A percentile compares a stretch with the other conserved stretches of the same genome.
Conservation (phyloP, 352 stramenopile genomes). For the Phytophthora sojae region DNA sequence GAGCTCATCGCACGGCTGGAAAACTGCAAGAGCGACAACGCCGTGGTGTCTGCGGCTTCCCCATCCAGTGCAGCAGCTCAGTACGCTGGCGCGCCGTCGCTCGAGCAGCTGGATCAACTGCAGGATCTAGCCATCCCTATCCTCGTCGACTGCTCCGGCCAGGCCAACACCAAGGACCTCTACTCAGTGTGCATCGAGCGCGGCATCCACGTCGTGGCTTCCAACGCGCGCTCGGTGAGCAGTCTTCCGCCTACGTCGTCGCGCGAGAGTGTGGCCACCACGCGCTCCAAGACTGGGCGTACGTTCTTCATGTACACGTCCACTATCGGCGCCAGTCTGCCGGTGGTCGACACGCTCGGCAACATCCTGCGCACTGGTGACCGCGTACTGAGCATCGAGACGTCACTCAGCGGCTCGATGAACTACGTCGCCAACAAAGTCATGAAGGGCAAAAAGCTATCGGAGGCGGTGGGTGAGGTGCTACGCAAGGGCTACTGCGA, state of each 20-base stretch:
- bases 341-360: slow-evolving; percentile 76
- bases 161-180: slow-evolving; percentile 56
- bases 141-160: slow-evolving; percentile 76
- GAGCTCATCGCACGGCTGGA: slow-evolving; percentile 53
- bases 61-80: slow-evolving; percentile 6
- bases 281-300: slow-evolving; percentile 43
- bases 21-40: slow-evolving; percentile 45
- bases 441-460: slow-evolving; percentile 75
- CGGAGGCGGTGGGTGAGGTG: slow-evolving; percentile 56
- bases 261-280: slow-evolving; percentile 64
- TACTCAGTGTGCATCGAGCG: slow-evolving; percentile 71
- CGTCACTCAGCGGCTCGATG: slow-evolving; percentile 76
- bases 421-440: slow-evolving; percentile 79
- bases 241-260: slow-evolving; percentile 60
- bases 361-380: slow-evolving; percentile 82
- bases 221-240: slow-evolving; percentile 69
- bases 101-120: slow-evolving; percentile 61
- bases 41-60: slow-evolving; percentile 36
- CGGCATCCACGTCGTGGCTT: slow-evolving; percentile 77
- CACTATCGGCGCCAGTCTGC: slow-evolving; percentile 74
- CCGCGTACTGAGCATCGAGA: slow-evolving; percentile 61
- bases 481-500: slow-evolving; percentile 73
- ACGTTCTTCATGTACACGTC: slow-evolving; percentile 87
- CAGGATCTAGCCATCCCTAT: slow-evolving; percentile 80
- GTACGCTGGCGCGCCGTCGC: slow-evolving; percentile 53